Evolutionary conservation across 2,329 filamentous ascomycete genomes (phyloP).

Genomic region (Penicillium vulpinum): DNA sequence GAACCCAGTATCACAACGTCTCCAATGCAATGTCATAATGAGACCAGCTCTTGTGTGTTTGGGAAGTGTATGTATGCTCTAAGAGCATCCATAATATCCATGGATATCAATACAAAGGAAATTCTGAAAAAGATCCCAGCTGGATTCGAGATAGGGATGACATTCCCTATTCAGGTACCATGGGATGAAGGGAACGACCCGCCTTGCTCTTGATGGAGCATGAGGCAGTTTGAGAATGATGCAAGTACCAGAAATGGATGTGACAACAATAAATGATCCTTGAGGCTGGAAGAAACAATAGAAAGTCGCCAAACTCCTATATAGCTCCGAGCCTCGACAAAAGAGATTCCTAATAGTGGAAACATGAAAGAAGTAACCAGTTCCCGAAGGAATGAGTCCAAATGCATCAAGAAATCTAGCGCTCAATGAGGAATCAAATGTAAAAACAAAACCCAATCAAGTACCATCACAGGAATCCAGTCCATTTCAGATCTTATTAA

Average conservation of each 20-base stretch:
- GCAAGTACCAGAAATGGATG: conserved; percentile 11
- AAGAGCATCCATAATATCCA: no score
- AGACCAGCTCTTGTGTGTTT: conserved; percentile 2
- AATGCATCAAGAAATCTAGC: conserved; percentile 15
- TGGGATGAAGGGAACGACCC: background rate
- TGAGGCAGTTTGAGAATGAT: conserved; percentile 1
- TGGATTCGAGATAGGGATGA: background rate
- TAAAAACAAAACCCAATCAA: conserved; percentile 15
- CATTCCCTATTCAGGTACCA: background rate
- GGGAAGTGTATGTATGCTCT: background rate
- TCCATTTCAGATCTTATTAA: conserved; percentile 11
- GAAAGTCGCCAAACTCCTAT: background rate
- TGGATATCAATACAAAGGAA: no score
- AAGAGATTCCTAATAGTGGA: conserved; percentile 6
- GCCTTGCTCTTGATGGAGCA: background rate
- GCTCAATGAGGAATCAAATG: conserved; percentile 5
- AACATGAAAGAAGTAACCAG: conserved; percentile 6
- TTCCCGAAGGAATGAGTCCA: conserved; percentile 4
- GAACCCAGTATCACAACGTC: conserved; percentile 12
- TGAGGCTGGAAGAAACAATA: conserved; percentile 2
- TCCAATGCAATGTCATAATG: no score
- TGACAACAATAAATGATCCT: conserved; percentile 5
- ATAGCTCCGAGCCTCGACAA: background rate
- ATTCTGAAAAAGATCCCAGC: background rate
- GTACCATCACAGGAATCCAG: conserved; percentile 2